Percentiles rank a stretch among this genome's conserved stretches.
Evolutionary conservation across 345 rosid species (phyloP).

Genomic region (Conringia planisiliqua): DNA sequence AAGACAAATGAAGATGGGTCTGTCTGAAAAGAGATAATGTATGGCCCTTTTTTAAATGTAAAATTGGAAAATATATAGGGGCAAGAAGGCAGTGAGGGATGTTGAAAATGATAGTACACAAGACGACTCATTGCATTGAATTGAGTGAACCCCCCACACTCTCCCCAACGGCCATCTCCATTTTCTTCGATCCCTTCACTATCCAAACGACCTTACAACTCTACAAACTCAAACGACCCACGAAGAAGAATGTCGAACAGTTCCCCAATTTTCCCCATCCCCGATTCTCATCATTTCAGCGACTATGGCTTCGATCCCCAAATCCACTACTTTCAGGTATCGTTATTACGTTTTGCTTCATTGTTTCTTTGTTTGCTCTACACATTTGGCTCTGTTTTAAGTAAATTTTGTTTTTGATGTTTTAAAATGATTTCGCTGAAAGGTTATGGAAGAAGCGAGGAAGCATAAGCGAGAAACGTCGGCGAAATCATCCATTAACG

Average conservation of each 20-base stretch:
- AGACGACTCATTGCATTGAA: slow-evolving; percentile 12
- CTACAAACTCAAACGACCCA: background rate
- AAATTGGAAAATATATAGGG: background rate
- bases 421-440: background rate
- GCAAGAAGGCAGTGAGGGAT: background rate
- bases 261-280: slow-evolving; percentile 65
- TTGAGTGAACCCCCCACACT: slow-evolving; percentile 27
- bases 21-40: background rate
- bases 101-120: slow-evolving; percentile 19
- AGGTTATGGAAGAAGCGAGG: slow-evolving; percentile 82
- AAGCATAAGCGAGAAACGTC: slow-evolving; percentile 57
- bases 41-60: background rate
- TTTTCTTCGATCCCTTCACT: background rate
- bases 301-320: slow-evolving; percentile 94
- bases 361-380: background rate
- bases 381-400: background rate
- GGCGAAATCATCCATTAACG: slow-evolving; percentile 42
- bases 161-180: slow-evolving; percentile 30
- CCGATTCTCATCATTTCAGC: slow-evolving; percentile 66
- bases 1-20: background rate
- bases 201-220: background rate
- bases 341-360: background rate
- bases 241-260: slow-evolving; percentile 48
- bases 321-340: slow-evolving; percentile 72
- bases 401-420: background rate